Evolutionary conservation across 2,329 filamentous ascomycete species (phyloP).

Genomic region (Penicillium italicum): DNA sequence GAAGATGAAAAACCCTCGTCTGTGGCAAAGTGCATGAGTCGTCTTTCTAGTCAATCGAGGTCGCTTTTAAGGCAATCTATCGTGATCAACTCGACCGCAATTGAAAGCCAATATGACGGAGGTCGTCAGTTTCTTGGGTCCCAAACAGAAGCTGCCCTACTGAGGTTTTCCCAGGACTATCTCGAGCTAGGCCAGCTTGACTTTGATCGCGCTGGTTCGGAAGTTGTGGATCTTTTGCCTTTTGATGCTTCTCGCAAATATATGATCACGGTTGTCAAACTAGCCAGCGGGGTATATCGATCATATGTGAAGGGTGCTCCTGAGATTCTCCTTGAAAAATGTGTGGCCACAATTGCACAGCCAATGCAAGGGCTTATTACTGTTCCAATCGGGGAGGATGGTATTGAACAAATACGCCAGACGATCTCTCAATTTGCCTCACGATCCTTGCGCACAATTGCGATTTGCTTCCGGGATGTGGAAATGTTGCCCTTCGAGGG

Average conservation of each 20-base stretch:
- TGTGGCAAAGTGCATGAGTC: background rate
- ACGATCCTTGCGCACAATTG: slow-evolving; percentile 68
- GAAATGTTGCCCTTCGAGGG: slow-evolving; percentile 53
- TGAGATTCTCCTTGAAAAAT: slow-evolving; percentile 38
- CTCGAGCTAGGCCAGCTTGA: slow-evolving; percentile 59
- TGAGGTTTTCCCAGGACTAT: slow-evolving; percentile 62
- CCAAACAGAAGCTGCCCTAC: slow-evolving; percentile 69
- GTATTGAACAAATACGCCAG: slow-evolving; percentile 18
- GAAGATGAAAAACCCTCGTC: background rate
- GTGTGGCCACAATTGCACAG: slow-evolving; percentile 26
- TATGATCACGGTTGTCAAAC: slow-evolving; percentile 43
- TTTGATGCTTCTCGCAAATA: slow-evolving; percentile 72
- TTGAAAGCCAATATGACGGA: slow-evolving; percentile 65
- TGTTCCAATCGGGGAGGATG: slow-evolving; percentile 3
- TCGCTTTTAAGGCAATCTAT: slow-evolving; percentile 34
- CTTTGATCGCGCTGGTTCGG: slow-evolving; percentile 57
- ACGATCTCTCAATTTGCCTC: slow-evolving; percentile 38
- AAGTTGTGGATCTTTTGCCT: slow-evolving; percentile 63
- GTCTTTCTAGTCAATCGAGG: background rate
- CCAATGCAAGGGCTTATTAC: background rate
- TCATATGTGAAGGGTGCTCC: slow-evolving; percentile 45
- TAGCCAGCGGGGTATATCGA: slow-evolving; percentile 34
- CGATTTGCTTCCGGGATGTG: slow-evolving; percentile 67
- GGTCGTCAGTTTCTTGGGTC: slow-evolving; percentile 64
- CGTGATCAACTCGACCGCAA: slow-evolving; percentile 59